These are phyloP conservation scores for Blastobotrys capitulatus DNA, from an alignment of 1,139 yeast genomes.

Conservation along the genomic window DNA sequence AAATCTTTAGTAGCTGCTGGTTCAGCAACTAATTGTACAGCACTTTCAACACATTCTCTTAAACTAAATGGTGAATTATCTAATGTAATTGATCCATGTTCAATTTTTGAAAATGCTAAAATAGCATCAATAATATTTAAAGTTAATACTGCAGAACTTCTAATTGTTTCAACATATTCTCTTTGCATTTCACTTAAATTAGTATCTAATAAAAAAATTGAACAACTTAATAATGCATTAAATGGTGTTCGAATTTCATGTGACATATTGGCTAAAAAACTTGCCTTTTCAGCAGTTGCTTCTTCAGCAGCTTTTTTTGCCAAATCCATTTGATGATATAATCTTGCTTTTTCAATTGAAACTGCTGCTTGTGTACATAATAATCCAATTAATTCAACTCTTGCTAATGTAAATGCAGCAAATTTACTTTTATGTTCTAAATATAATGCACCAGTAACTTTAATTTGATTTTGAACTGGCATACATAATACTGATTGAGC, in stretches of 20 bases:
- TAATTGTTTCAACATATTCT: conserved; percentile 52
- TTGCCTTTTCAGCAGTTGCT: conserved; percentile 52
- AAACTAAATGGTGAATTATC: conserved; percentile 47
- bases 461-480: conserved; percentile 44
- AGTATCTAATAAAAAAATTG: conserved; percentile 50
- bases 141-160: conserved; percentile 49
- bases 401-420: conserved; percentile 33
- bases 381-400: conserved; percentile 42
- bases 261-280: conserved; percentile 52
- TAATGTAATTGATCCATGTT: conserved; percentile 48
- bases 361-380: conserved; percentile 53
- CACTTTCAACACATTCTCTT: conserved; percentile 48
- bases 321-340: conserved; percentile 46
- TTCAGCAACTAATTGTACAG: conserved; percentile 49
- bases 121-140: conserved; percentile 54
- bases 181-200: conserved; percentile 43
- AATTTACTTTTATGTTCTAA: conserved; percentile 37
- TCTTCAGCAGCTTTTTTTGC: conserved; percentile 56
- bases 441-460: conserved; percentile 46
- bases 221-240: conserved; percentile 51
- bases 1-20: conserved; percentile 45
- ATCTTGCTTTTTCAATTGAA: conserved; percentile 44
- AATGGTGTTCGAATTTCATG: conserved; percentile 55
- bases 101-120: conserved; percentile 51
- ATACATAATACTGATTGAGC: conserved; percentile 42